Evolutionary conservation across 192 early-diverging fungal genomes (phyloP).

Genomic region (Gamsiella multidivaricata): DNA sequence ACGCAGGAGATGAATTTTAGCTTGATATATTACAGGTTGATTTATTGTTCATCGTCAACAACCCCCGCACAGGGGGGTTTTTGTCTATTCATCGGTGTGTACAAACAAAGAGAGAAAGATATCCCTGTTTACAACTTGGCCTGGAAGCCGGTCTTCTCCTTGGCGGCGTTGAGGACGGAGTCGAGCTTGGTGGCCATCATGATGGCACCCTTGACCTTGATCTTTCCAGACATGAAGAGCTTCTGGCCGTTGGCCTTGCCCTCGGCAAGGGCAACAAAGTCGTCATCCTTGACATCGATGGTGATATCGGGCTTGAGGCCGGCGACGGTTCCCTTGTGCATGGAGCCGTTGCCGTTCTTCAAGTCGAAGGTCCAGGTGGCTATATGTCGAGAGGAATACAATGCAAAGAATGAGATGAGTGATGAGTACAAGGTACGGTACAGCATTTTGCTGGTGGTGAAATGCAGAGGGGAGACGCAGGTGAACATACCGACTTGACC

Average conservation of each 20-base stretch:
- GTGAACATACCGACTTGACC: slow-evolving; percentile 57
- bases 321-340: slow-evolving; percentile 57
- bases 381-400: neutral
- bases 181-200: slow-evolving; percentile 81
- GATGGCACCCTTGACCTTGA: slow-evolving; percentile 85
- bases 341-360: slow-evolving; percentile 65
- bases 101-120: neutral
- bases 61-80: neutral
- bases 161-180: slow-evolving; percentile 69
- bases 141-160: slow-evolving; percentile 55
- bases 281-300: slow-evolving; percentile 77
- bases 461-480: neutral
- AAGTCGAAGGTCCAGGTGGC: slow-evolving; percentile 89
- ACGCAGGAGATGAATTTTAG: too few species aligned
- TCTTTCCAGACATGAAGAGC: slow-evolving; percentile 91
- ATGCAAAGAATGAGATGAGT: neutral
- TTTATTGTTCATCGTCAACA: slow-evolving; percentile 11
- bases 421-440: too few species aligned
- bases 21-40: slow-evolving; percentile 11
- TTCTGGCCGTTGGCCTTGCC: slow-evolving; percentile 93
- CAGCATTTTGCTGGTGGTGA: neutral
- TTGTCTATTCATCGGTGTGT: neutral
- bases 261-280: slow-evolving; percentile 84
- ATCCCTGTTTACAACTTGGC: slow-evolving; percentile 70
- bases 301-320: slow-evolving; percentile 76